Base-by-base conservation (phyloP, 768 basidiomycete genomes). In the Termitomyces sp. region DNA sequence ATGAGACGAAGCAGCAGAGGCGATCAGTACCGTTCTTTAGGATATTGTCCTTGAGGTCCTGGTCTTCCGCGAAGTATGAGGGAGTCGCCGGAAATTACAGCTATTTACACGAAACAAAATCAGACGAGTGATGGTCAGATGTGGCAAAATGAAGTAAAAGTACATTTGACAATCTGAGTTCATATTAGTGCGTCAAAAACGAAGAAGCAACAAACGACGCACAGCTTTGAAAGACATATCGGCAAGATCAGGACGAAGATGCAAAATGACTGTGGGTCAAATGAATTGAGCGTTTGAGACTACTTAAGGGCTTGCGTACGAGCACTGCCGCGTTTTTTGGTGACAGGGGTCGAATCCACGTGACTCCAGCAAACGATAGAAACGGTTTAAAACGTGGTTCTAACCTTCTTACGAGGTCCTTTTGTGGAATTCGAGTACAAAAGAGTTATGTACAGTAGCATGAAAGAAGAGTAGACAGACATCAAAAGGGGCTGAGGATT, bases 61-160 rank as follows among this genome's bases (percentile, higher is more conserved):
- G 83, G 86, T 63, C 85, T 83, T 65, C 83, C 88, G 74, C 94
- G 87, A 57, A 97, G 78, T 60, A 96, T 82, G 60, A 96, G 84
- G 46, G 94, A 90, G 73, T 96, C 95, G 42, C 93, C 94, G 48
- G 94, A 96, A 63, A 92, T 84, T 67, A 92, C 93, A 70, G 92
- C 94, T 94, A 72, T 57, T 56, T 34, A 14, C 25, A 43, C 54
- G 49, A 57, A 49, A 66, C 64, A 49, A 52, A 45, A 51, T 57
- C 53, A 72, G 70, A 66, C 63, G 17, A 25, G 71, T 38, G 63
- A 60, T 64, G 68, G 43, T 12, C 9, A 42, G 31, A 7, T 14
- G 63, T 70, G 67, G 62, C 71, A 69, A 59, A 55, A 60, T 63
- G 43, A 38, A 56, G 15, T 40, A 20, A 12, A 52, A 59, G 40